Base-by-base conservation (phyloP, 768 basidiomycete species). In the Psilocybe azurescens region DNA sequence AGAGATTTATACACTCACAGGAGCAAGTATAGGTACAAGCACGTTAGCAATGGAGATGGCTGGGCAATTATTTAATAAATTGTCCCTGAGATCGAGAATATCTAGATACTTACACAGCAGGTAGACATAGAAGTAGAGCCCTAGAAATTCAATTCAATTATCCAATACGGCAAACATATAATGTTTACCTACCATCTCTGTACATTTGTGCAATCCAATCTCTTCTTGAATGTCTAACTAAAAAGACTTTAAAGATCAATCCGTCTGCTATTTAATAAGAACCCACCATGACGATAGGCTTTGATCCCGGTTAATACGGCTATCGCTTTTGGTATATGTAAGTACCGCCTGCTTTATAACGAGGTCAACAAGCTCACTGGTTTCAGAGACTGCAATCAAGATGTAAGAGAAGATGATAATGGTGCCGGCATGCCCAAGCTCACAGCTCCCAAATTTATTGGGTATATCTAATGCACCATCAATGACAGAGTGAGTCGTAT, bases 11-110 rank as follows among this genome's bases (percentile, higher is more conserved):
- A 5, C 11, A 58, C 76, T 65, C 60, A 80, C 79, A 7, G 77
- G 76, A 3, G 72, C 75, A 29, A 73, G 58, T 2, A 78, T 70
- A 3, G 79, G 77, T 1, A 78, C 75, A 38, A 80, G 48, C 29
- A 80, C 72, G 59, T 81, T 81, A 10, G 75, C 74, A 29, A 81
- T 48, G 18, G 79, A 77, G 10, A 81, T 68, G 0, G 61, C 79
- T 80, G 24, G 6, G 33, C 24, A 20, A 58, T 14, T 38, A 5
- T 13, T 62, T 8, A 62, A 53, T 18, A 32, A 29, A 28, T 5
- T 10, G 5, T 38, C 16, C 4, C n/a, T 24, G 24, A 24, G 24
- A 24, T 24, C 24, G 24, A 24, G 52, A 29, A 6, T 30, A 16
- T 5, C 30, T 52, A 1, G 18, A 4, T 0, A 68, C 75, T 44